Evolutionary conservation across 768 basidiomycete genomes (phyloP).

Genomic region (Rhodotorula sphaerocarpa): DNA sequence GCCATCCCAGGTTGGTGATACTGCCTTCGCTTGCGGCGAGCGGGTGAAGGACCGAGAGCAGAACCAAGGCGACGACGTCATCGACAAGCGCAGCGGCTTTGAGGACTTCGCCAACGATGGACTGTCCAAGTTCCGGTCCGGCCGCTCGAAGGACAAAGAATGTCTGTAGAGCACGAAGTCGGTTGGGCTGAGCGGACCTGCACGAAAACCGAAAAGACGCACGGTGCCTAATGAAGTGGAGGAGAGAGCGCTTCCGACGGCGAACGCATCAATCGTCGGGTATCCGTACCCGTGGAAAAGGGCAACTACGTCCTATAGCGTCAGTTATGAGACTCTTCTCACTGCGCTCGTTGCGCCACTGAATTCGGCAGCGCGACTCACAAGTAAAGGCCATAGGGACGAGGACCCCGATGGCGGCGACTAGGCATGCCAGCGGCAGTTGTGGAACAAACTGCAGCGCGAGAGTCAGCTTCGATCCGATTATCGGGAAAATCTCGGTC

Average conservation of each 20-base stretch:
- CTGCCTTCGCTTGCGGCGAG: constrained; percentile 1
- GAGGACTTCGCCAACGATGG: constrained; percentile 54
- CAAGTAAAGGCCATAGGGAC: constrained; percentile 51
- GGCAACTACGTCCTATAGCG: no score
- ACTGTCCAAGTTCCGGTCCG: constrained; percentile 46
- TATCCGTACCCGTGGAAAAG: constrained; percentile 37
- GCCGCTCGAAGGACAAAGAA: constrained; percentile 51
- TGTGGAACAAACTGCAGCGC: constrained; percentile 50
- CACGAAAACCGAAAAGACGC: not conserved
- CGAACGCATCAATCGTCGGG: constrained; percentile 48
- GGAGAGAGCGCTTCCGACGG: constrained; percentile 56
- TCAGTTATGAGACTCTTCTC: no score
- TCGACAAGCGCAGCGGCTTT: constrained; percentile 59
- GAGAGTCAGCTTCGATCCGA: no score
- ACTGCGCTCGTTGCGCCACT: no score
- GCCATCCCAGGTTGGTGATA: constrained; percentile 35
- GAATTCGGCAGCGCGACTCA: no score
- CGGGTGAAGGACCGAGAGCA: constrained; percentile 51
- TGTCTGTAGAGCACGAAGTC: constrained; percentile 40
- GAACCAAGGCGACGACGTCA: constrained; percentile 57
- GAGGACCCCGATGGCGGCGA: constrained; percentile 42
- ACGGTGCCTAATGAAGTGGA: constrained; percentile 59
- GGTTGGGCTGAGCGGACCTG: no score
- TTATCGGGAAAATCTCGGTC: no score
- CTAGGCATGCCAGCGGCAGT: constrained; percentile 48